Evolutionary conservation across 2,329 filamentous ascomycete genomes (phyloP).

Genomic region (Eutypella sp.): DNA sequence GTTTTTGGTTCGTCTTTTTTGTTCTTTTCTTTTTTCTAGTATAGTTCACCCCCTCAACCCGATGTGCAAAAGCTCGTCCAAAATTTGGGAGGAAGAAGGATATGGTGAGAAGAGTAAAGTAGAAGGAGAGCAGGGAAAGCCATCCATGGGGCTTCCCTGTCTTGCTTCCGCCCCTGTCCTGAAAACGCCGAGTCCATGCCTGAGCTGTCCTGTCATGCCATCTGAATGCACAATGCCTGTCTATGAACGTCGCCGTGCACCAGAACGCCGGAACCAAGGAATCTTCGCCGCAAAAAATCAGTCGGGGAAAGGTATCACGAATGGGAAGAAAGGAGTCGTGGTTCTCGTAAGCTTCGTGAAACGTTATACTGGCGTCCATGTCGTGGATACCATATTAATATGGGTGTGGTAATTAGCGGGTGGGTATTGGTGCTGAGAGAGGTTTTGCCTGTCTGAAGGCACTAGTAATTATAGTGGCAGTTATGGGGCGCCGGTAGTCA

Average conservation of each 20-base stretch:
- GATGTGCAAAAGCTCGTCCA: no score
- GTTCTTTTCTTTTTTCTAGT: no score
- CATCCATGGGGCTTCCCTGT: neutral
- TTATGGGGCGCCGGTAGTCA: no score
- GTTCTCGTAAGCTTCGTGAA: conserved; percentile 24
- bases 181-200: conserved; percentile 13
- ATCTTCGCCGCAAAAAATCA: conserved; percentile 6
- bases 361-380: conserved; percentile 17
- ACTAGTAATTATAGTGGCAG: neutral
- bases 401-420: conserved; percentile 1
- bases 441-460: conserved; percentile 2
- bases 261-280: conserved; percentile 18
- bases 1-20: no score
- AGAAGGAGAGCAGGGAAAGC: neutral
- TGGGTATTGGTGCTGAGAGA: neutral
- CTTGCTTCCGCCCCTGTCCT: neutral
- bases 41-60: no score
- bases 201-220: conserved; percentile 12
- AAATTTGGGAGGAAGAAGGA: no score
- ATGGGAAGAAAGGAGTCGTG: conserved; percentile 15
- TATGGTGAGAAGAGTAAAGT: neutral
- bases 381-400: conserved; percentile 12
- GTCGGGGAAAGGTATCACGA: conserved; percentile 11
- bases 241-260: conserved; percentile 10
- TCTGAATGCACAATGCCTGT: conserved; percentile 9